Conservation (phyloP, 371 early-diverging fungal species). For the Mortierella sp. region DNA sequence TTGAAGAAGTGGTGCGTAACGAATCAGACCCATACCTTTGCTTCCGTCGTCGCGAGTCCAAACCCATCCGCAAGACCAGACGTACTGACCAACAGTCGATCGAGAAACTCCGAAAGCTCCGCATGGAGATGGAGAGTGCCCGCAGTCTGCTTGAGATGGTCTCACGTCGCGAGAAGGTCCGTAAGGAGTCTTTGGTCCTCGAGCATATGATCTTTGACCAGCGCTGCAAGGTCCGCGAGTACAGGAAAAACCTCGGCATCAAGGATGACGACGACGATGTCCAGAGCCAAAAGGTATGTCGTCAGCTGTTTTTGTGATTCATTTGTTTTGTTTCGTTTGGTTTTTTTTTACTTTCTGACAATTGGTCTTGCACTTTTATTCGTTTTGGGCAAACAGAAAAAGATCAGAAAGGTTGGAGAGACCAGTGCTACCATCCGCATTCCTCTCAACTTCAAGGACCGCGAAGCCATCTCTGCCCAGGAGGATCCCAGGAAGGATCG, state of each 20-base stretch:
- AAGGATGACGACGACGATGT: conserved; percentile 67
- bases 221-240: conserved; percentile 67
- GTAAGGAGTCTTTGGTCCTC: conserved; percentile 76
- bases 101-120: conserved; percentile 87
- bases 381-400: conserved; percentile 33
- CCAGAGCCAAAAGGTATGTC: conserved; percentile 37
- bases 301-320: neutral
- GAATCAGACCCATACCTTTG: conserved; percentile 97
- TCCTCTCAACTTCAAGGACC: conserved; percentile 63
- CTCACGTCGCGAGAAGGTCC: conserved; percentile 81
- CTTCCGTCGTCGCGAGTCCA: conserved; percentile 95
- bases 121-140: conserved; percentile 85
- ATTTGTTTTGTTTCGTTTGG: neutral
- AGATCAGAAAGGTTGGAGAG: conserved; percentile 51
- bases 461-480: conserved; percentile 30
- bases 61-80: conserved; percentile 89
- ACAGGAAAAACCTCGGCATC: conserved; percentile 68
- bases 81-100: conserved; percentile 90
- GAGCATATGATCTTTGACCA: conserved; percentile 77
- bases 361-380: neutral
- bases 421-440: conserved; percentile 70
- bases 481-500: conserved; percentile 48
- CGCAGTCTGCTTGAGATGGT: conserved; percentile 86
- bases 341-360: neutral
- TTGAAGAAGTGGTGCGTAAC: conserved; percentile 76